A percentile compares a stretch with the other conserved stretches of the same genome.
Evolutionary conservation across 2,329 filamentous ascomycete species (phyloP).

Genomic region (Polytolypa hystricis): DNA sequence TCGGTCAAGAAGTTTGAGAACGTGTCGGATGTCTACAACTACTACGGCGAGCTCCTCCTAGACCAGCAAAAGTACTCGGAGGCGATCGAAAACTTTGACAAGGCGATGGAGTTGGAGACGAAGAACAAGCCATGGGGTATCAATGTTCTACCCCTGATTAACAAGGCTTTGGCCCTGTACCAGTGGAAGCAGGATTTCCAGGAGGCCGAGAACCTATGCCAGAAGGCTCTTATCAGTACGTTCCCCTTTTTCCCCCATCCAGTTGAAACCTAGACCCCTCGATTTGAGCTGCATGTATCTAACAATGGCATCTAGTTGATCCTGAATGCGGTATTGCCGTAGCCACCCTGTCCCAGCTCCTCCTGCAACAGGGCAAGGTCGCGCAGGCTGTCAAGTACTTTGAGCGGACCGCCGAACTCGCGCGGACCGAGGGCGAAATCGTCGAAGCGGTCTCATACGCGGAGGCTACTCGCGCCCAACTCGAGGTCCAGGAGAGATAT

Average conservation of each 20-base stretch:
- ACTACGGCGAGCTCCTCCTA: constrained; percentile 92
- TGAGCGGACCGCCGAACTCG: constrained; percentile 87
- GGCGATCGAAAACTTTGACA: constrained; percentile 96
- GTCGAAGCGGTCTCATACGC: constrained; percentile 94
- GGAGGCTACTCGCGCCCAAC: constrained; percentile 89
- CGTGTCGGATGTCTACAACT: constrained; percentile 97
- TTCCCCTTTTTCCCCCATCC: constrained; percentile 14
- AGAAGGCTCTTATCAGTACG: constrained; percentile 94
- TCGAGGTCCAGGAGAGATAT: constrained; percentile 83
- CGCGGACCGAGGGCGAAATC: constrained; percentile 87
- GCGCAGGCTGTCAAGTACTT: constrained; percentile 93
- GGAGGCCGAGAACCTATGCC: constrained; percentile 90
- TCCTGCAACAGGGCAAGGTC: constrained; percentile 96
- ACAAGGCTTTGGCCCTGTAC: constrained; percentile 94
- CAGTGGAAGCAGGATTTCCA: constrained; percentile 96
- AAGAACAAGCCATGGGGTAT: constrained; percentile 85
- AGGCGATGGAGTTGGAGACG: constrained; percentile 97
- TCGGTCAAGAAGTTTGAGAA: constrained; percentile 98
- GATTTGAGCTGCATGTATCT: constrained; percentile 10
- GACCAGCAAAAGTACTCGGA: constrained; percentile 94
- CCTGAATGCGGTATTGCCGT: constrained; percentile 98
- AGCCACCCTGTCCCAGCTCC: constrained; percentile 93
- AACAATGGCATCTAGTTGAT: constrained; percentile 80
- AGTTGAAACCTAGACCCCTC: too few relatives aligned
- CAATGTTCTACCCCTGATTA: constrained; percentile 95